These are phyloP conservation scores for Aspergillus cristatus DNA, from an alignment of 495 filamentous ascomycete genomes.

Conservation along the genomic window DNA sequence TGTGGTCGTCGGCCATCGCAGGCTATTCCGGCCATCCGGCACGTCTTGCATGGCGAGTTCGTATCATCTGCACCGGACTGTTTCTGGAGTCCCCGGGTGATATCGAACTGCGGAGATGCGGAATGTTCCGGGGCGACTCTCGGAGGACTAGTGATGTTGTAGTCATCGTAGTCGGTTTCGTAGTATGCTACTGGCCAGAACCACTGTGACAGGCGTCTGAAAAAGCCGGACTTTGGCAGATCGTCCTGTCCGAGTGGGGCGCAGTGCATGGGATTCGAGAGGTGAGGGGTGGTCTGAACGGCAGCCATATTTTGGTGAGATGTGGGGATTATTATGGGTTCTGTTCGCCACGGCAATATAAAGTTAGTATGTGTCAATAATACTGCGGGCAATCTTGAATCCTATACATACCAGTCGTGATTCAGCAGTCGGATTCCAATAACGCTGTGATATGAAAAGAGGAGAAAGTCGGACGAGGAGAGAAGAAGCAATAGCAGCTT, in stretches of 20 bases:
- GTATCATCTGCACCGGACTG: background rate
- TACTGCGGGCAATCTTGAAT: no score
- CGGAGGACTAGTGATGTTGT: background rate
- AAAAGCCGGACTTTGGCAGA: background rate
- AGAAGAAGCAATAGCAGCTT: no score
- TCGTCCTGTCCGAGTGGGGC: background rate
- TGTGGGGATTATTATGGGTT: no score
- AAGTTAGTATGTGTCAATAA: no score
- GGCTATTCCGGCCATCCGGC: conserved; percentile 18
- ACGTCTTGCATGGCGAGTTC: conserved; percentile 21
- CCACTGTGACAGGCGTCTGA: conserved; percentile 12
- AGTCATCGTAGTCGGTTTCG: background rate
- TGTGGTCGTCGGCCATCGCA: conserved; percentile 28
- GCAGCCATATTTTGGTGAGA: no score
- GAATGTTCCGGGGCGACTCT: background rate
- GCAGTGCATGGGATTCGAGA: background rate
- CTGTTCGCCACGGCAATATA: no score
- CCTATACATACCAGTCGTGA: no score
- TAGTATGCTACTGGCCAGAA: conserved; percentile 8
- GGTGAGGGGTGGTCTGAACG: no score
- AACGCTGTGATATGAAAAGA: no score
- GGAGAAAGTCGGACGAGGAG: no score
- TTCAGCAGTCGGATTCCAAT: no score
- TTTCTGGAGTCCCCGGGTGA: background rate
- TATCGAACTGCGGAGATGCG: background rate